Percentiles rank a stretch among this genome's conserved stretches.
Conservation (phyloP, 129 eudicot species). For the carrot (Daucus carota) region DH1_v3.0 NC_030386.2:30377001-30377500, state of each 20-base stretch:
- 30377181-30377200: constrained; percentile 36
- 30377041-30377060: constrained; percentile 16
- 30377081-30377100: constrained; percentile 36
- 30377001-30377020: constrained; percentile 21
- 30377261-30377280: constrained; percentile 47
- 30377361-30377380: not conserved
- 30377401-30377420: not conserved
- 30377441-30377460: not conserved
- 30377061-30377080: constrained; percentile 22
- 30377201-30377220: constrained; percentile 37
- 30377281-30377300: constrained; percentile 21
- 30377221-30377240: constrained; percentile 38
- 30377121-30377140: constrained; percentile 16
- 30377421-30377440: not conserved
- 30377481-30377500: constrained; percentile 20
- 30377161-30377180: constrained; percentile 13
- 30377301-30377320: constrained; percentile 41
- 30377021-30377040: constrained; percentile 33
- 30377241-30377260: constrained; percentile 45
- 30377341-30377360: constrained; percentile 6
- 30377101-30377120: constrained; percentile 36
- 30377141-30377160: constrained; percentile 11
- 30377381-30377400: not conserved
- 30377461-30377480: not conserved
- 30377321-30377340: constrained; percentile 52